Evolutionary conservation across 768 basidiomycete genomes (phyloP), one percentile per base, ranked within the genome.

Genomic region (Sarcodon sp.): DNA sequence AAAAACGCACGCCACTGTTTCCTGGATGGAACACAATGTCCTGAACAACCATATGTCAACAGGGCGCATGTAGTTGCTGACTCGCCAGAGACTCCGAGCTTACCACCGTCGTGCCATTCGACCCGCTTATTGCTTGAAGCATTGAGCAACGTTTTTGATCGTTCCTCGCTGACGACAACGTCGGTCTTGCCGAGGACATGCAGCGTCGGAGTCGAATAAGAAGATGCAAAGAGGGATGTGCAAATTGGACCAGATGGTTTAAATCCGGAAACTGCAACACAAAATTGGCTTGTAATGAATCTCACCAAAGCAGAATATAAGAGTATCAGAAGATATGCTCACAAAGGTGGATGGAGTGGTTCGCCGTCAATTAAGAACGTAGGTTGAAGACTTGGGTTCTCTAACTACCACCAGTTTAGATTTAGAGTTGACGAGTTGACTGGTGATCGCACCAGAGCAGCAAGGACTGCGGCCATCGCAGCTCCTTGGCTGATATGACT

Each of bases 101-200:
- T 49, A 88, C 89, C 89, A 47, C 89, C 89, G 21, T 79, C 77
- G 49, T 92, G 89, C 53, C 71, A 72, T 58, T 87, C 87, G 7
- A 91, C 73, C 9, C 87, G 72, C 32, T 70, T 69, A 43, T 73
- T 72, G 1, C 59, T 56, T 31, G 83, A 82, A 8, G 75, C 63
- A 6, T 70, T 67, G 12, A 86, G 61, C 5, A 90, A 64, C 12
- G 61, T 58, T 50, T 69, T 69, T 0, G 85, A 76, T 33, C 87
- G 74, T 57, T 87, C 85, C 59, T 76, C 73, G 9, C 72, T 59
- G 9, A 92, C 83, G 18, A 93, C 72, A 9, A 85, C 72, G 53
- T 92, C 89, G 35, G 69, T 85, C 54, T 66, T 71, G n/a, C 89
- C 89, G 7, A 88, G 62, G 12, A 91, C 69, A 58, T 90, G 87